phyloP scores from a whole-genome alignment of 1,139 yeast genomes.

The Nakaseomyces kungkrabaensis region DNA sequence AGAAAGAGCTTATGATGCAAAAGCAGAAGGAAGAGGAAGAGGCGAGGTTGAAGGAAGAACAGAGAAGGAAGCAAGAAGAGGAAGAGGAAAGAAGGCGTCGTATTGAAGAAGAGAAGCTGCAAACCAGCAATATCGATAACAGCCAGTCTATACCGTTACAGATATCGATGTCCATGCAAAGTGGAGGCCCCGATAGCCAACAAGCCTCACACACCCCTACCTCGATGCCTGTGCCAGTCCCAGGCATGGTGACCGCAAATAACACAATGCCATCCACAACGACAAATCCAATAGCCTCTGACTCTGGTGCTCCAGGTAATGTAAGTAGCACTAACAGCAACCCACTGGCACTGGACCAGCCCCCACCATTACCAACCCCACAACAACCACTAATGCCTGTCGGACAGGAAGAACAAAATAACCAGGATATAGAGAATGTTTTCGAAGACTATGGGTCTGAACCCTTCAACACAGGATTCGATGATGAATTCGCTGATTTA shows the following conservation, averaged over 20 bases:
- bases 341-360: background rate
- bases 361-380: background rate
- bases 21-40: slow-evolving; percentile 6
- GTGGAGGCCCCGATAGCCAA: background rate
- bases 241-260: background rate
- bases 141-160: background rate
- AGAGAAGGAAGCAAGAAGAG: slow-evolving; percentile 10
- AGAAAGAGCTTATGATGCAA: slow-evolving; percentile 14
- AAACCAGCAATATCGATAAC: background rate
- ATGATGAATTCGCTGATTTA: slow-evolving; percentile 28
- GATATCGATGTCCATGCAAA: background rate
- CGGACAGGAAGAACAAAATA: background rate
- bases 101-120: slow-evolving; percentile 4
- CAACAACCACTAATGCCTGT: background rate
- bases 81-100: slow-evolving; percentile 9
- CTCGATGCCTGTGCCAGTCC: background rate
- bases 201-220: background rate
- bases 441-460: slow-evolving; percentile 26
- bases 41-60: slow-evolving; percentile 4
- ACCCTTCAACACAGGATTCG: slow-evolving; percentile 26
- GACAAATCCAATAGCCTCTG: too few species aligned
- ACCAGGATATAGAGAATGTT: slow-evolving; percentile 3
- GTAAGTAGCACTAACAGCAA: background rate
- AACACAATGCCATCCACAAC: too few species aligned
- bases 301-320: too few species aligned